Evolutionary conservation across 768 basidiomycete species (phyloP).

Genomic region (Lentinula aciculospora): DNA sequence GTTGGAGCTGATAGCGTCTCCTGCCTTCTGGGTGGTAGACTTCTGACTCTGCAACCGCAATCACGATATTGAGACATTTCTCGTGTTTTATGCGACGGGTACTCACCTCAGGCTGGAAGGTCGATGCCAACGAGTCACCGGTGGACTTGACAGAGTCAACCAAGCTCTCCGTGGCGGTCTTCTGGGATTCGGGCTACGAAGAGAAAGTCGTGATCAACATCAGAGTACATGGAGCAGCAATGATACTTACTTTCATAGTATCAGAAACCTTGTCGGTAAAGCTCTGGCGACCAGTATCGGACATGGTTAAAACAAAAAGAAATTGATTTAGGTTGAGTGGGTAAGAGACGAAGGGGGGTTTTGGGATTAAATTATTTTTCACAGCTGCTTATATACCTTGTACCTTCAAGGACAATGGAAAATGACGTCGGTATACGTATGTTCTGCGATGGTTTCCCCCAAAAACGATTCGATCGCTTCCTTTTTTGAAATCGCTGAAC

Average conservation of each 20-base stretch:
- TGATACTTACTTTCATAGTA: slow-evolving; percentile 39
- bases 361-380: not conserved
- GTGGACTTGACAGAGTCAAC: slow-evolving; percentile 44
- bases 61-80: not conserved
- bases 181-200: slow-evolving; percentile 52
- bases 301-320: slow-evolving; percentile 28
- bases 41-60: slow-evolving; percentile 44
- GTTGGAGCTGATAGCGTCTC: slow-evolving; percentile 43
- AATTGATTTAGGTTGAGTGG: not conserved
- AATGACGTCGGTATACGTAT: not conserved
- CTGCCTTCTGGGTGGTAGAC: slow-evolving; percentile 40
- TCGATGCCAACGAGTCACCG: slow-evolving; percentile 41
- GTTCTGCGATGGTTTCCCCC: not conserved
- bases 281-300: slow-evolving; percentile 52
- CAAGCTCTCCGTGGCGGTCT: slow-evolving; percentile 44
- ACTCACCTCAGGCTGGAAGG: slow-evolving; percentile 41
- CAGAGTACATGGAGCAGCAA: not conserved
- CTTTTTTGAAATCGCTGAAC: too few relatives aligned
- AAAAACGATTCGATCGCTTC: not conserved
- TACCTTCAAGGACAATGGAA: not conserved
- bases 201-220: not conserved
- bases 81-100: slow-evolving; percentile 1
- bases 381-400: not conserved
- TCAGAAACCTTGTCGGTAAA: slow-evolving; percentile 51
- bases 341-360: not conserved